phyloP scores from a whole-genome alignment of 75 land plant species.

The Ceratopteris richardii region DNA sequence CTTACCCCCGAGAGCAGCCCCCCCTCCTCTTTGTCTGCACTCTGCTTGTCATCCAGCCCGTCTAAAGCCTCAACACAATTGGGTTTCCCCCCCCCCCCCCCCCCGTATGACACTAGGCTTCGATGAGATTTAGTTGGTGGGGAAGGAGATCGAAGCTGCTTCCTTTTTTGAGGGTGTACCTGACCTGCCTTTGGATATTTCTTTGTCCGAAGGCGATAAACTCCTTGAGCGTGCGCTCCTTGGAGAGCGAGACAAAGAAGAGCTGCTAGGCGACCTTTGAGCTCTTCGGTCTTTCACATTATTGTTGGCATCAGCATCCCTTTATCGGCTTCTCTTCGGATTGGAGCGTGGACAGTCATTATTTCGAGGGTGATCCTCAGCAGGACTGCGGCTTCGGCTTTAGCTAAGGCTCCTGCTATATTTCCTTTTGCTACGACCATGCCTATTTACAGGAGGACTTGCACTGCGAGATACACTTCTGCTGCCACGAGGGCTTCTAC shows the following conservation, averaged over 20 bases:
- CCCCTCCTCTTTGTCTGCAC: too few relatives aligned
- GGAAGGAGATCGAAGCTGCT: constrained; percentile 14
- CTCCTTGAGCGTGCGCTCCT: constrained; percentile 12
- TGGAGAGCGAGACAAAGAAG: constrained; percentile 23
- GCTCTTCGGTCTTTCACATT: constrained; percentile 25
- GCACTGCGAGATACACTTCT: constrained; percentile 13
- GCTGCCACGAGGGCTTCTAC: constrained; percentile 52
- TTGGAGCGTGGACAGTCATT: constrained; percentile 22
- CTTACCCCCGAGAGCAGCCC: too few relatives aligned
- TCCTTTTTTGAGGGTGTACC: constrained; percentile 33
- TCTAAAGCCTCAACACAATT: too few relatives aligned
- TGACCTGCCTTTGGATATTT: constrained; percentile 14
- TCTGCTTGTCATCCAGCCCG: too few relatives aligned
- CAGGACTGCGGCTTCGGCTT: constrained; percentile 18
- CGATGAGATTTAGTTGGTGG: constrained; percentile 32
- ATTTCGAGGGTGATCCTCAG: constrained; percentile 2
- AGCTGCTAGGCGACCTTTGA: constrained; percentile 41
- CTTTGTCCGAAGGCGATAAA: constrained; percentile 17
- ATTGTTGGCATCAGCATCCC: constrained; percentile 31
- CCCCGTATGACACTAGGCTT: constrained; percentile 89
- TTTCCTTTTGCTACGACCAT: constrained; percentile 2
- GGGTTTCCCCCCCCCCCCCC: constrained; percentile 77
- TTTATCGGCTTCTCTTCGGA: constrained; percentile 34
- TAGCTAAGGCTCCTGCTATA: constrained; percentile 4
- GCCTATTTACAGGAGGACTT: constrained; percentile 12